Conservation (phyloP, 257 asterid genomes). For the Solanum acaule region DNA sequence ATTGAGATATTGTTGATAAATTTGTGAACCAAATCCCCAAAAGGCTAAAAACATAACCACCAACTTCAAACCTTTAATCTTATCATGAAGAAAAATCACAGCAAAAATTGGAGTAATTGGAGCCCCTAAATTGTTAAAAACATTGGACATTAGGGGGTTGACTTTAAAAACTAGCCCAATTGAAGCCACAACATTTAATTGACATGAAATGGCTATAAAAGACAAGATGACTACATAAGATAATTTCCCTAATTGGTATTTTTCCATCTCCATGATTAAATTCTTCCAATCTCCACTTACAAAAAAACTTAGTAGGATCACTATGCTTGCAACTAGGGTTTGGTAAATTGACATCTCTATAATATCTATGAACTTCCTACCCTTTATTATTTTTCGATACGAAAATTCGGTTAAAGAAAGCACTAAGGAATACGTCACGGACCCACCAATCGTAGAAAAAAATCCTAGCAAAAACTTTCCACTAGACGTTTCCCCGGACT, state of each 20-base stretch:
- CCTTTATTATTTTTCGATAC: slow-evolving; percentile 28
- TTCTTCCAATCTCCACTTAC: slow-evolving; percentile 47
- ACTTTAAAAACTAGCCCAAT: slow-evolving; percentile 45
- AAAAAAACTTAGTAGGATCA: slow-evolving; percentile 30
- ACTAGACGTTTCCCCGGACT: slow-evolving; percentile 1
- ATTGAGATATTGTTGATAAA: slow-evolving; percentile 14
- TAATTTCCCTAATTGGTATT: slow-evolving; percentile 30
- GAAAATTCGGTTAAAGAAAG: slow-evolving; percentile 24
- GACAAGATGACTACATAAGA: slow-evolving; percentile 41
- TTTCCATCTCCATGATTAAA: slow-evolving; percentile 36
- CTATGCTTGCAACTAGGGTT: slow-evolving; percentile 23
- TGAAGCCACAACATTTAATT: slow-evolving; percentile 32
- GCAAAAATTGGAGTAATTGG: slow-evolving; percentile 58
- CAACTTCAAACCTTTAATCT: slow-evolving; percentile 44
- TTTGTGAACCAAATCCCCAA: slow-evolving; percentile 68
- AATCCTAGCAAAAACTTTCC: slow-evolving; percentile 12
- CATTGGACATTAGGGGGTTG: slow-evolving; percentile 57
- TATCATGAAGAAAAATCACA: slow-evolving; percentile 39
- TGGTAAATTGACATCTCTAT: slow-evolving; percentile 32
- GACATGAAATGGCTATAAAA: slow-evolving; percentile 58
- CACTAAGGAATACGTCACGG: slow-evolving; percentile 17
- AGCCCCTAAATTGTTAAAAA: slow-evolving; percentile 47
- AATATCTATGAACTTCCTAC: slow-evolving; percentile 19
- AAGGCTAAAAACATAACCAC: slow-evolving; percentile 48
- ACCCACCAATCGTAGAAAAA: slow-evolving; percentile 23